phyloP scores from a whole-genome alignment of 345 rosid genomes.

The Dovyalis caffra region DNA sequence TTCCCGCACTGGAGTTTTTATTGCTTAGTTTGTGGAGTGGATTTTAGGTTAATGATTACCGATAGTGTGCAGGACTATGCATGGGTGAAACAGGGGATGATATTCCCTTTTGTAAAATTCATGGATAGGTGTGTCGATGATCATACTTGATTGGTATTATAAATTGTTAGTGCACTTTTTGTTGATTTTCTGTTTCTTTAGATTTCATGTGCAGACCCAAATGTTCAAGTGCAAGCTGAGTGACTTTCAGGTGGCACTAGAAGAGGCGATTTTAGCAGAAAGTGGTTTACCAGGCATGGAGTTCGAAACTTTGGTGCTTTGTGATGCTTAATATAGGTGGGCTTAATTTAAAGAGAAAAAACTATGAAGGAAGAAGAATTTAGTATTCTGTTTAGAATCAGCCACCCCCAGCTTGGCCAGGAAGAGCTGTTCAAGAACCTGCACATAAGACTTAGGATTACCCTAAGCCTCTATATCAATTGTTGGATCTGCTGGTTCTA shows the following conservation, averaged over 20 bases:
- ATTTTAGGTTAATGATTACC: constrained; percentile 13
- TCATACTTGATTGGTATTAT: constrained; percentile 8
- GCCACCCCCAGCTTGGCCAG: constrained; percentile 93
- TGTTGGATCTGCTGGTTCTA: constrained; percentile 95
- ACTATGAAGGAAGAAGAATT: constrained; percentile 44
- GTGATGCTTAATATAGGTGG: constrained; percentile 46
- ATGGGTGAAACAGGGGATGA: constrained; percentile 91
- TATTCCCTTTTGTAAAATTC: constrained; percentile 77
- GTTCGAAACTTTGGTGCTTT: constrained; percentile 6
- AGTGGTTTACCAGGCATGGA: constrained; percentile 45
- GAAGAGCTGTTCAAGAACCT: constrained; percentile 69
- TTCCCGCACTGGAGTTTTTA: constrained; percentile 12
- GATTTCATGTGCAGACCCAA: constrained; percentile 79
- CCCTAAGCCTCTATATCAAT: constrained; percentile 88
- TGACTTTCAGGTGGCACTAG: constrained; percentile 77
- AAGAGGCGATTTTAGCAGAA: constrained; percentile 83
- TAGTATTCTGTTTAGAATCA: constrained; percentile 60
- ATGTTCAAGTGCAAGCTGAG: constrained; percentile 68
- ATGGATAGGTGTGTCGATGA: constrained; percentile 58
- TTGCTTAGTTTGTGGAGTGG: constrained; percentile 5
- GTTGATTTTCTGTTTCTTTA: constrained; percentile 26
- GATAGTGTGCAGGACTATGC: constrained; percentile 73
- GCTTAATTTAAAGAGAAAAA: constrained; percentile 54
- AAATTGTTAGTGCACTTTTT: constrained; percentile 14
- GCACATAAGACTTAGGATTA: constrained; percentile 77